Evolutionary conservation across 2,329 filamentous ascomycete genomes (phyloP).

Genomic region (Colletotrichum sp.): DNA sequence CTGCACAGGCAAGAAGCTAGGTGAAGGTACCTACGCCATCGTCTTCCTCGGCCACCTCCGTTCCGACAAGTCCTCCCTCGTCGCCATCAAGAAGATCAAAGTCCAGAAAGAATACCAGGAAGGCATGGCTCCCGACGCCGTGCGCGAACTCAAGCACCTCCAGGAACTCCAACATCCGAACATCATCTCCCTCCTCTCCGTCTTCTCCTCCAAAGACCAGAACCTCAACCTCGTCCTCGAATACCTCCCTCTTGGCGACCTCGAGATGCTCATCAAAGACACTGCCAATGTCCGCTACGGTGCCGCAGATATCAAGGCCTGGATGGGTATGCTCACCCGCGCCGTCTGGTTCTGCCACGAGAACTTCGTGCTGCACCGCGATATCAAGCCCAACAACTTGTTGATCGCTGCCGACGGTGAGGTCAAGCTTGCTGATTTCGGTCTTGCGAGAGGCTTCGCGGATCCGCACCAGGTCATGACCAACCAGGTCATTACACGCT

Average conservation of each 20-base stretch:
- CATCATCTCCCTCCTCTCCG: slow-evolving; percentile 89
- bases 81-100: slow-evolving; percentile 96
- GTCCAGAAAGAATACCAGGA: slow-evolving; percentile 85
- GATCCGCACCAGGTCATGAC: slow-evolving; percentile 93
- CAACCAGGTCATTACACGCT: slow-evolving; percentile 91
- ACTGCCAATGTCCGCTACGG: slow-evolving; percentile 79
- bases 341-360: slow-evolving; percentile 97
- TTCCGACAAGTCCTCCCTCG: slow-evolving; percentile 71
- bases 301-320: slow-evolving; percentile 91
- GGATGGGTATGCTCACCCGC: slow-evolving; percentile 96
- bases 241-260: slow-evolving; percentile 89
- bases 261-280: slow-evolving; percentile 94
- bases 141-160: slow-evolving; percentile 94
- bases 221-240: slow-evolving; percentile 97
- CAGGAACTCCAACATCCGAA: slow-evolving; percentile 95
- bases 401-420: slow-evolving; percentile 92
- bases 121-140: slow-evolving; percentile 91
- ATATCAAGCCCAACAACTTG: slow-evolving; percentile 99
- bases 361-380: slow-evolving; percentile 91
- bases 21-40: slow-evolving; percentile 95
- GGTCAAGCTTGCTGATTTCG: slow-evolving; percentile 97
- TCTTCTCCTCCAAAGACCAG: slow-evolving; percentile 95
- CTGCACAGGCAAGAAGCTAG: slow-evolving; percentile 80
- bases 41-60: slow-evolving; percentile 89
- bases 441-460: slow-evolving; percentile 86